These are phyloP conservation scores for Boletus insuetus DNA, from an alignment of 768 basidiomycete species.

Conservation along the genomic window DNA sequence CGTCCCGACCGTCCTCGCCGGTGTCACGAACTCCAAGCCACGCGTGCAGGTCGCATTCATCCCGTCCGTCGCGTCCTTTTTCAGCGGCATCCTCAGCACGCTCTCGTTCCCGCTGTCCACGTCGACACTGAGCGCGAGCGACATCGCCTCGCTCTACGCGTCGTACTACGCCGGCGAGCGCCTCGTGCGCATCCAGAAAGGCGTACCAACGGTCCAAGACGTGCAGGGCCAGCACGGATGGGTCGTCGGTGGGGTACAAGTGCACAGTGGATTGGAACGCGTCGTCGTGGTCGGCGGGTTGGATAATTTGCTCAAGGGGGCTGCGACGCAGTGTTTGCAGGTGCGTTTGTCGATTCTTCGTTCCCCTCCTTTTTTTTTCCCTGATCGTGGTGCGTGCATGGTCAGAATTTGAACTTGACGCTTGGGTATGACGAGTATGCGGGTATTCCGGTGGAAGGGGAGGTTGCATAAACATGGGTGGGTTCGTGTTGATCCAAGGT, in stretches of 20 bases:
- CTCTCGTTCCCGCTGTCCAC: constrained; percentile 76
- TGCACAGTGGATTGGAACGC: constrained; percentile 82
- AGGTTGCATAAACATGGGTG: constrained; percentile 1
- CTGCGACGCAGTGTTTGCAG: constrained; percentile 98
- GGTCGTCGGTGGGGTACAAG: constrained; percentile 90
- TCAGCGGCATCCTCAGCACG: constrained; percentile 92
- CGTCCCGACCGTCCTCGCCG: neutral
- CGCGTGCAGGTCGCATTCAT: constrained; percentile 74
- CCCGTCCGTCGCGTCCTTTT: constrained; percentile 90
- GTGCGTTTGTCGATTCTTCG: constrained; percentile 43
- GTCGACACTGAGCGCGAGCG: constrained; percentile 58
- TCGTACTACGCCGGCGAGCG: constrained; percentile 73
- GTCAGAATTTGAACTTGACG: constrained; percentile 84
- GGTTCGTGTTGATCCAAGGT: neutral
- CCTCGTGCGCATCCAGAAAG: constrained; percentile 65
- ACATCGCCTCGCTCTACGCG: constrained; percentile 72
- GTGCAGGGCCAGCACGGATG: constrained; percentile 85
- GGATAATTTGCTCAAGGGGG: constrained; percentile 96
- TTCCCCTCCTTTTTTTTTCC: neutral
- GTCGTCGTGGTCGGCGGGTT: constrained; percentile 95
- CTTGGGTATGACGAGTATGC: constrained; percentile 84
- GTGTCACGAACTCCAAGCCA: constrained; percentile 1
- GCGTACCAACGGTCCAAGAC: constrained; percentile 71
- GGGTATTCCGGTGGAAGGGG: constrained; percentile 55
- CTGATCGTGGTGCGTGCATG: too few relatives aligned